Base-by-base conservation (phyloP, 192 early-diverging fungal species). In the Diversispora eburnea region DNA sequence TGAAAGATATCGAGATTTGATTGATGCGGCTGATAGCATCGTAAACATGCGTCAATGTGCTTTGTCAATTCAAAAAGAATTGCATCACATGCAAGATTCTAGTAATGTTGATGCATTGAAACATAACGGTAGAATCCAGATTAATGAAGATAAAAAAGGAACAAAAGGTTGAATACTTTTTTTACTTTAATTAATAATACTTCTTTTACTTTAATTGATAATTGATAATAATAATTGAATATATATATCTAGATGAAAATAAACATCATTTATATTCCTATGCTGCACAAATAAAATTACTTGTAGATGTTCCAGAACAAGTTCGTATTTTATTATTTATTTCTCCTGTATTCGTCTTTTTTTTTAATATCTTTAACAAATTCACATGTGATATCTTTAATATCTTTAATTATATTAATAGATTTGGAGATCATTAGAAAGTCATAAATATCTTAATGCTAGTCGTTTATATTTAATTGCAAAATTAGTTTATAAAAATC, bases 221-320 rank as follows among this genome's bases (percentile, higher is more conserved):
- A n/a, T n/a, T n/a, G n/a, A n/a, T n/a, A 15, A 58, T n/a, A 15
- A 47, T 45, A 20, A 49, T 78, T 43, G 17, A 17, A 17, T 45
- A 39, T 39, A 17, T 45, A 39, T 39, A 58, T 64, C 4, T 57
- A 86, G 89, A 90, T 77, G 83, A 85, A 13, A 83, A 80, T 72
- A 85, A 87, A 70, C 70, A 76, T 57, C 72, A 80, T 8, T 42
- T 93, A 8, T 94, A 93, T 68, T 77, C 85, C 0, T 83, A 88
- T 41, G 92, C 93, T 17, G 90, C 92, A 3, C 87, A 93, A 71
- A 91, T 95, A 59, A 94, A 93, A 67, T 77, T 95, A 7, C 67
- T 95, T 42, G 92, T 92, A 6, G 90, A 93, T 78, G 93, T 92
- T 17, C 93, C 93, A 10, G 93, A 95, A 70, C 93, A 94, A 84